Percentiles rank a stretch among this genome's conserved stretches.
phyloP scores from a whole-genome alignment of 768 basidiomycete genomes.

The Leccinum obscurum region DNA sequence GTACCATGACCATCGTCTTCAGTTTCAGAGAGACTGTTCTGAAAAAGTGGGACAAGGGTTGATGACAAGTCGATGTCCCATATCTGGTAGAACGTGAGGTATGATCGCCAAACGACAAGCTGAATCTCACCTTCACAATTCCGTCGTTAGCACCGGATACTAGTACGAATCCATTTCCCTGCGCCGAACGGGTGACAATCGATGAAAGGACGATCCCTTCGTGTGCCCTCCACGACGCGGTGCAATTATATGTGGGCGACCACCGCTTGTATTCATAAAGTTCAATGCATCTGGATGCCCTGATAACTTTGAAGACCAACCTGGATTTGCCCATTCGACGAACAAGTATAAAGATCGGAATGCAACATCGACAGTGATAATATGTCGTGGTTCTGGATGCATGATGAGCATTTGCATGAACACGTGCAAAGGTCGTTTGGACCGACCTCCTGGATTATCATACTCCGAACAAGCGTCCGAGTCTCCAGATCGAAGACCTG shows the following conservation, averaged over 20 bases:
- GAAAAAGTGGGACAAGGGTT: background rate
- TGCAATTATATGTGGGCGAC: conserved; percentile 83
- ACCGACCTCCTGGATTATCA: conserved; percentile 79
- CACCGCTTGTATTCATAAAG: conserved; percentile 52
- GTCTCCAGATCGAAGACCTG: conserved; percentile 92
- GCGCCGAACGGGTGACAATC: conserved; percentile 46
- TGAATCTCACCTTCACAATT: conserved; percentile 66
- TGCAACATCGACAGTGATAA: conserved; percentile 75
- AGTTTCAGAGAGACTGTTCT: conserved; percentile 6
- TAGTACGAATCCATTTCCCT: conserved; percentile 34
- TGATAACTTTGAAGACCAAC: conserved; percentile 35
- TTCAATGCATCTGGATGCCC: background rate
- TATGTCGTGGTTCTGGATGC: conserved; percentile 68
- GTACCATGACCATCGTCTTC: conserved; percentile 26
- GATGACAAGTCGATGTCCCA: conserved; percentile 50
- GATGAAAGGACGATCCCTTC: conserved; percentile 82
- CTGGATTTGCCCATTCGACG: conserved; percentile 69
- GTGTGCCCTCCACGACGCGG: conserved; percentile 81
- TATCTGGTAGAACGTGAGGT: conserved; percentile 36
- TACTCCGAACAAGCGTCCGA: conserved; percentile 78
- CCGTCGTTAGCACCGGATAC: conserved; percentile 88
- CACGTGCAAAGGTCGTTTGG: background rate
- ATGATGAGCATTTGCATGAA: background rate
- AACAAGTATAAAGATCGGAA: conserved; percentile 63
- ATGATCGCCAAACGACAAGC: background rate